A percentile compares a stretch with the other conserved stretches of the same genome.
phyloP scores from a whole-genome alignment of 164 flowering plant genomes.

The Pachysandra terminalis region DNA sequence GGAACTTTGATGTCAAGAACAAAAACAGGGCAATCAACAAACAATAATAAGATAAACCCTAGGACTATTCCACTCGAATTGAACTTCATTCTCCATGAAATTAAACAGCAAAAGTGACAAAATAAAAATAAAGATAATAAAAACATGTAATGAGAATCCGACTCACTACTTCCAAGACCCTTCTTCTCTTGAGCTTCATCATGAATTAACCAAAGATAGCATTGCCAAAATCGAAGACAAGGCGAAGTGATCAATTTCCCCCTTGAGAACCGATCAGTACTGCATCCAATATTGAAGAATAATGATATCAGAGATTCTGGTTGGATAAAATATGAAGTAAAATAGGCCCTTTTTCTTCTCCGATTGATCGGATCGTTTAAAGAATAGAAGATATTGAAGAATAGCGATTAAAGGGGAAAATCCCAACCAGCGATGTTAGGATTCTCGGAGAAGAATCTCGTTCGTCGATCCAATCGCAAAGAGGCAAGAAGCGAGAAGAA shows the following conservation, averaged over 20 bases:
- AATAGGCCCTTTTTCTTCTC: not conserved
- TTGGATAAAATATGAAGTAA: not conserved
- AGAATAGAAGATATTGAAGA: not conserved
- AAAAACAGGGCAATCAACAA: not conserved
- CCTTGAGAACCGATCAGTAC: conserved; percentile 20
- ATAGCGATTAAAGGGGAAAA: not conserved
- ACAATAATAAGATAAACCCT: not conserved
- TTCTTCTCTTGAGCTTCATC: conserved; percentile 60
- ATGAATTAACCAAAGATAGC: conserved; percentile 34
- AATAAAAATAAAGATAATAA: not conserved
- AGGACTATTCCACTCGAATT: not conserved
- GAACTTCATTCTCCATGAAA: not conserved
- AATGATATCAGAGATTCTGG: not conserved
- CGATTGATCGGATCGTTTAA: not conserved
- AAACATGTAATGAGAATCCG: not conserved
- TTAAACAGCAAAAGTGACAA: not conserved
- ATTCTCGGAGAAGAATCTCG: not conserved
- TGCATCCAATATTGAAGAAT: not conserved
- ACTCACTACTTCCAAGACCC: conserved; percentile 64
- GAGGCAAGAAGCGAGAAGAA: not conserved
- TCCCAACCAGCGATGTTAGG: not conserved
- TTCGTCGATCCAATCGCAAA: conserved; percentile 8
- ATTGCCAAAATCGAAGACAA: conserved; percentile 22
- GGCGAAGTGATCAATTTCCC: conserved; percentile 22
- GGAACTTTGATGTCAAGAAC: not conserved